Percentiles rank a stretch among this genome's conserved stretches.
phyloP scores from a whole-genome alignment of 352 stramenopile genomes.

The Phytophthora quininea region DNA sequence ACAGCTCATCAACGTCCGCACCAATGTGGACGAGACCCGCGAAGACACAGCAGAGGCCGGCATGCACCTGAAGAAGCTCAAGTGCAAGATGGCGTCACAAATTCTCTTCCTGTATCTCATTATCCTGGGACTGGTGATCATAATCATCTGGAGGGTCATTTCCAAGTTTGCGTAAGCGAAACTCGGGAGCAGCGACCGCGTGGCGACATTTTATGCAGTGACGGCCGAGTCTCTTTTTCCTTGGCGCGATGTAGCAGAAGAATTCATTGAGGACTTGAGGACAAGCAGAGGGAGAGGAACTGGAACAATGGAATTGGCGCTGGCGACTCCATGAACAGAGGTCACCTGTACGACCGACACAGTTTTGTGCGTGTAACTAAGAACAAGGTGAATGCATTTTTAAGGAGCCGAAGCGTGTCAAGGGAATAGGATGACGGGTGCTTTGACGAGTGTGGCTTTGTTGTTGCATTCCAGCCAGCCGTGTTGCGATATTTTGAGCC shows the following conservation, averaged over 20 bases:
- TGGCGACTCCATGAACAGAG: conserved; percentile 2
- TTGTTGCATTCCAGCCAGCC: background rate
- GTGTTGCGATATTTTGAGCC: conserved; percentile 1
- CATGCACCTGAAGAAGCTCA: conserved; percentile 76
- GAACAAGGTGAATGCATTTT: conserved; percentile 39
- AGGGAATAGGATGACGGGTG: background rate
- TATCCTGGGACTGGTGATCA: conserved; percentile 69
- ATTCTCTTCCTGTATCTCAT: conserved; percentile 83
- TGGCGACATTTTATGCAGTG: background rate
- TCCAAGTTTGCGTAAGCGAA: conserved; percentile 57
- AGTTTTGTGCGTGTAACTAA: conserved; percentile 48
- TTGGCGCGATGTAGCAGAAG: no score
- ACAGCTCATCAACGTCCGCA: conserved; percentile 77
- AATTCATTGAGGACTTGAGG: no score
- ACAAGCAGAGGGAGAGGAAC: background rate
- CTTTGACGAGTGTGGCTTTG: background rate
- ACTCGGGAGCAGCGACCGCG: background rate
- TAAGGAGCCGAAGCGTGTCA: conserved; percentile 2
- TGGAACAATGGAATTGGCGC: background rate
- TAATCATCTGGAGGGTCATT: conserved; percentile 79
- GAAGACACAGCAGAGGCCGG: conserved; percentile 75
- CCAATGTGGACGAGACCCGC: conserved; percentile 77
- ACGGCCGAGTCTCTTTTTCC: no score
- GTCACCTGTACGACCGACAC: conserved; percentile 25
- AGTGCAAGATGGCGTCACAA: conserved; percentile 80